phyloP scores from a whole-genome alignment of 768 basidiomycete species.

The Boletus patriciae region DNA sequence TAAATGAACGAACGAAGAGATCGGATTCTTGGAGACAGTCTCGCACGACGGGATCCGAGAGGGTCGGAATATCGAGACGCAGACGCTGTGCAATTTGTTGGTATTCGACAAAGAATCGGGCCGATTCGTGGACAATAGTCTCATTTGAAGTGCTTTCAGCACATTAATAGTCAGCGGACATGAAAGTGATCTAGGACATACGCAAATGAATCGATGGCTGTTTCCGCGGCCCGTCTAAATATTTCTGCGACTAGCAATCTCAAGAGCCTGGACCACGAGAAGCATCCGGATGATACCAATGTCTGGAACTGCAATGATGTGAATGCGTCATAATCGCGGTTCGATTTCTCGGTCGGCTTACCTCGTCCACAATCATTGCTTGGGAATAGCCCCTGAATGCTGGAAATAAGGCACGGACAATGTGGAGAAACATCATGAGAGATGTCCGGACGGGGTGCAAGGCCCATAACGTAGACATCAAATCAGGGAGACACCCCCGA shows the following conservation, averaged over 20 bases:
- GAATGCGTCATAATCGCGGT: conserved; percentile 1
- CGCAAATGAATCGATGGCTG: conserved; percentile 69
- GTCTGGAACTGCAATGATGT: conserved; percentile 55
- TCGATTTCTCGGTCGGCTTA: conserved; percentile 35
- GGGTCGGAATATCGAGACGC: conserved; percentile 74
- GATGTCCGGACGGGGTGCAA: conserved; percentile 68
- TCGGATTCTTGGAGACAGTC: conserved; percentile 87
- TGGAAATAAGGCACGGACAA: conserved; percentile 73
- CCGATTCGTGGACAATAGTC: conserved; percentile 68
- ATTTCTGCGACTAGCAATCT: conserved; percentile 63
- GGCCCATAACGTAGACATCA: conserved; percentile 50
- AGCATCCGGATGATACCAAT: conserved; percentile 66
- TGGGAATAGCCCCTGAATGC: conserved; percentile 86
- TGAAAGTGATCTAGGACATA: conserved; percentile 42
- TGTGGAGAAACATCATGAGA: conserved; percentile 69
- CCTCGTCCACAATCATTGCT: conserved; percentile 84
- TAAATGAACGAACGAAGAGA: conserved; percentile 79
- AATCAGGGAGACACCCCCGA: conserved; percentile 52
- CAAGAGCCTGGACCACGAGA: conserved; percentile 65
- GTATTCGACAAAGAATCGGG: conserved; percentile 73
- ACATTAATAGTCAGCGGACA: conserved; percentile 7
- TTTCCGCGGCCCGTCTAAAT: conserved; percentile 61
- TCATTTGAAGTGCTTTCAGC: conserved; percentile 64
- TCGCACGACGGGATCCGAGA: conserved; percentile 68
- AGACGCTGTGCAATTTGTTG: conserved; percentile 77